These are phyloP conservation scores for Diplocarpon rosae DNA, from an alignment of 2,329 filamentous ascomycete genomes.

Conservation along the genomic window DNA sequence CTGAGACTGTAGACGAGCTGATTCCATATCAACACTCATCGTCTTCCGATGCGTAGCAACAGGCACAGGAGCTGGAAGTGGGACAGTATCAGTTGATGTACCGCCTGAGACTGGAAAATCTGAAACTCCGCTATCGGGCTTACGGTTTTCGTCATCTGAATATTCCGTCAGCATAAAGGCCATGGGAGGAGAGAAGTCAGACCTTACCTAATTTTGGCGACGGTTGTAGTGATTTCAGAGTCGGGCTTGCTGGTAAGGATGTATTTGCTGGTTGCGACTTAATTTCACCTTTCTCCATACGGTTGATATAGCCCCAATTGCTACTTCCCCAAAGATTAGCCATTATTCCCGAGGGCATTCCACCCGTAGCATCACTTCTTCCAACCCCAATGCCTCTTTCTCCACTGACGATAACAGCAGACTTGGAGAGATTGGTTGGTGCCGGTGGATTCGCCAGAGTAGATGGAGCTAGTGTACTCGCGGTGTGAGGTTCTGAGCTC, in stretches of 20 bases:
- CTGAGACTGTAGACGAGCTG: constrained; percentile 18
- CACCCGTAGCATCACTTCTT: constrained; percentile 48
- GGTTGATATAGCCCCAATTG: constrained; percentile 64
- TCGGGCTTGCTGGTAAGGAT: constrained; percentile 20
- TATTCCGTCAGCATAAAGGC: background rate
- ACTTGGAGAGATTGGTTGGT: constrained; percentile 75
- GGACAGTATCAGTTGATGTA: constrained; percentile 17
- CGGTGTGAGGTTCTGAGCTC: constrained; percentile 33
- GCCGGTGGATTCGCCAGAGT: constrained; percentile 78
- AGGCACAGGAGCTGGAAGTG: constrained; percentile 7
- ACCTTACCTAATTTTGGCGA: constrained; percentile 16
- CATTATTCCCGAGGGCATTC: constrained; percentile 74
- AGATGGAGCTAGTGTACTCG: constrained; percentile 64
- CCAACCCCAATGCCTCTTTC: constrained; percentile 59
- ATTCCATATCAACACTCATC: constrained; percentile 30
- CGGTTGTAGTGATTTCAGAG: constrained; percentile 19
- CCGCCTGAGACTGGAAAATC: constrained; percentile 14
- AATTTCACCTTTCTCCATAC: constrained; percentile 43
- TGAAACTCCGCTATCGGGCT: constrained; percentile 16
- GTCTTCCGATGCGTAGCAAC: constrained; percentile 20
- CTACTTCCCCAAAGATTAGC: constrained; percentile 91
- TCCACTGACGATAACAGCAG: constrained; percentile 69
- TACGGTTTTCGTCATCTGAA: constrained; percentile 21
- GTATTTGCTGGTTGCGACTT: constrained; percentile 18
- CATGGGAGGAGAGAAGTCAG: background rate